Conservation (phyloP, 2,329 filamentous ascomycete genomes). For the Fusarium agapanthi region DNA sequence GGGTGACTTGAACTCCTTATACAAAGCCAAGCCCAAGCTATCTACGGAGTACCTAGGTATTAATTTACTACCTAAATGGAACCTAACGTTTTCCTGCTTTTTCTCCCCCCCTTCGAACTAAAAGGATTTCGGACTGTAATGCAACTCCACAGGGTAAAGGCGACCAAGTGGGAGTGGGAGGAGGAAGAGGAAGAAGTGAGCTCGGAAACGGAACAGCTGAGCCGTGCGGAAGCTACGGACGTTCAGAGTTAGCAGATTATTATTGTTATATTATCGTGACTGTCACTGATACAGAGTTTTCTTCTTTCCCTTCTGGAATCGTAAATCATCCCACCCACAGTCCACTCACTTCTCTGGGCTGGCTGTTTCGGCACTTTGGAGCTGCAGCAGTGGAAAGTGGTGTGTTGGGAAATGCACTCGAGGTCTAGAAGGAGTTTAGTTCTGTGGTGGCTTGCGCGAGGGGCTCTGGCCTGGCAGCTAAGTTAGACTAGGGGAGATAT, state of each 20-base stretch:
- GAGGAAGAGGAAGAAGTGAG: not conserved
- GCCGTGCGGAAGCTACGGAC: not conserved
- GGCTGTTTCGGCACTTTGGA: not conserved
- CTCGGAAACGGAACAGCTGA: not conserved
- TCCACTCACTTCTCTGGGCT: not conserved
- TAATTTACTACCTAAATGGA: not conserved
- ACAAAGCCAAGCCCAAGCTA: not conserved
- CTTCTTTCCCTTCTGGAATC: not conserved
- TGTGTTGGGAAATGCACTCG: not conserved
- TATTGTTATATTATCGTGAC: not conserved
- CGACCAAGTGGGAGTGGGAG: not conserved
- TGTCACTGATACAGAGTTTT: not conserved
- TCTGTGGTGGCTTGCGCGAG: not conserved
- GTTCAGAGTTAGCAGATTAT: not conserved
- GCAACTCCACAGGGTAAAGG: not conserved
- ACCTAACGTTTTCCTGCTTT: not conserved
- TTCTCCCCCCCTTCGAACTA: not conserved
- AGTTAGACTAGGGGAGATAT: not conserved
- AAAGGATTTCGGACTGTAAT: not conserved
- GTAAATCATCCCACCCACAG: constrained; percentile 14
- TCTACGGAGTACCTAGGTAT: not conserved
- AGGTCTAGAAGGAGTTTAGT: not conserved
- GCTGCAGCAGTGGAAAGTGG: not conserved
- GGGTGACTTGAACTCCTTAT: constrained; percentile 21
- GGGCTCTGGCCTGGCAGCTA: not conserved